A percentile compares a stretch with the other conserved stretches of the same genome.
Conservation (phyloP, 176 grass and related monocot species). For the Paspalum notatum region DNA sequence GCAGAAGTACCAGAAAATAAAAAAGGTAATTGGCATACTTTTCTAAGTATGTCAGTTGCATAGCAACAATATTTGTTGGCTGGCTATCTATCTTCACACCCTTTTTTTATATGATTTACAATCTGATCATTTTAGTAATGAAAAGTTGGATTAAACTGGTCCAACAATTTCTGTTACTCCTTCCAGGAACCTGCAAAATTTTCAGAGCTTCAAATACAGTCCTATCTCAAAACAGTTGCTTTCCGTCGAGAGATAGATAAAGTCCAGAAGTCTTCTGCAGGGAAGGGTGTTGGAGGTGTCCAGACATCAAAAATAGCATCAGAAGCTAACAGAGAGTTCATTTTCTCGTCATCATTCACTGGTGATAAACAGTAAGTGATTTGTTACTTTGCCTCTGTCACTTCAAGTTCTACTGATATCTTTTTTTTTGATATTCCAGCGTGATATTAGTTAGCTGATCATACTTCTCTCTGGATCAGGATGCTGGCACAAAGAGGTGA, state of each 20-base stretch:
- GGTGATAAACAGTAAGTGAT: conserved; percentile 93
- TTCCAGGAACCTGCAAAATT: conserved; percentile 93
- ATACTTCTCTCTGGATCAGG: conserved; percentile 47
- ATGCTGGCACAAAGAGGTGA: conserved; percentile 54
- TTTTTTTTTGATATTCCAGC: conserved; percentile 14
- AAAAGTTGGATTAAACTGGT: neutral
- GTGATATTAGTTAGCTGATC: conserved; percentile 11
- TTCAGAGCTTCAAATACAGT: conserved; percentile 98
- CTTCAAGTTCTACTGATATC: conserved; percentile 6
- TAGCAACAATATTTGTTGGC: conserved; percentile 21
- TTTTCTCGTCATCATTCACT: conserved; percentile 96
- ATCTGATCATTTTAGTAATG: neutral
- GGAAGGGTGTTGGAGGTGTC: conserved; percentile 75
- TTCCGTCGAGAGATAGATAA: conserved; percentile 91
- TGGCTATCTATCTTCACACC: neutral
- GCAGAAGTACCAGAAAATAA: conserved; percentile 97
- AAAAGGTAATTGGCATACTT: conserved; percentile 61
- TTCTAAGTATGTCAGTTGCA: conserved; percentile 32
- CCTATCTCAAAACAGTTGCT: conserved; percentile 98
- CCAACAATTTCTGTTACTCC: conserved; percentile 8
- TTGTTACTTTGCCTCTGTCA: conserved; percentile 26
- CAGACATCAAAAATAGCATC: conserved; percentile 94
- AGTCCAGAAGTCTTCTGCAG: conserved; percentile 78
- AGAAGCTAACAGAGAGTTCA: conserved; percentile 95
- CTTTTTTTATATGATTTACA: neutral